Base-by-base conservation (phyloP, 768 basidiomycete genomes). In the Chalciporus piperatus region DNA sequence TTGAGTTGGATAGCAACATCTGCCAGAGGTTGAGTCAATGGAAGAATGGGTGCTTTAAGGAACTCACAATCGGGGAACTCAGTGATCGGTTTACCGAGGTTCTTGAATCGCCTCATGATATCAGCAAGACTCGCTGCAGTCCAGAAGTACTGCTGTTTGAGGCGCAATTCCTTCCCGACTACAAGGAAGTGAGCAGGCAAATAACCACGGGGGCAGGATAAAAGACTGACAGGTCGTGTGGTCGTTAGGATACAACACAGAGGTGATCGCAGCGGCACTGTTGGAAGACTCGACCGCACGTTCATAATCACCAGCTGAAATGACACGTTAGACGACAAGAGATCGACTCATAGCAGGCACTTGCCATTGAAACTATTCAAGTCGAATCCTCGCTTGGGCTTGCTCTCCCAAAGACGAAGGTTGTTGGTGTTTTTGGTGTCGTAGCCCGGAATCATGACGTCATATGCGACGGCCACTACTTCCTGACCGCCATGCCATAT, bases 141-240 rank as follows among this genome's bases (percentile, higher is more conserved):
- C 92, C 92, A 89, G 74, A 97, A 91, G 72, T 95, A 95, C 73
- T 99, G 96, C 61, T 98, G 96, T 75, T 96, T 95, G 58, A 98
- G 78, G 49, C 96, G 84, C 20, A 92, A 72, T 65, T 92, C 90
- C 63, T 92, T 92, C 50, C 91, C 91, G 51, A 89, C 89, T 89
- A 54, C 20, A 27, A 47, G 9, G 19, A 22, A 19, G 33, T 60
- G 30, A 47, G 43, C 40, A 35, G 38, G 17, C 5, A 16, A 28
- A 22, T 12, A 49, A 22, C 8, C 0, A 0, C 22, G 19, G 28
- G 12, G 23, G 11, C 7, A 1, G 38, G 41, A 48, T 7, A 39
- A 35, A 14, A 43, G 7, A 28, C 78, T 64, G 66, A 82, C 79
- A 82, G 7, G 75, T 71, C 70, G 85, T 89, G 61, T 93, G 89